Evolutionary conservation across 2,329 filamentous ascomycete species (phyloP).

Genomic region (Bertia moriformis): DNA sequence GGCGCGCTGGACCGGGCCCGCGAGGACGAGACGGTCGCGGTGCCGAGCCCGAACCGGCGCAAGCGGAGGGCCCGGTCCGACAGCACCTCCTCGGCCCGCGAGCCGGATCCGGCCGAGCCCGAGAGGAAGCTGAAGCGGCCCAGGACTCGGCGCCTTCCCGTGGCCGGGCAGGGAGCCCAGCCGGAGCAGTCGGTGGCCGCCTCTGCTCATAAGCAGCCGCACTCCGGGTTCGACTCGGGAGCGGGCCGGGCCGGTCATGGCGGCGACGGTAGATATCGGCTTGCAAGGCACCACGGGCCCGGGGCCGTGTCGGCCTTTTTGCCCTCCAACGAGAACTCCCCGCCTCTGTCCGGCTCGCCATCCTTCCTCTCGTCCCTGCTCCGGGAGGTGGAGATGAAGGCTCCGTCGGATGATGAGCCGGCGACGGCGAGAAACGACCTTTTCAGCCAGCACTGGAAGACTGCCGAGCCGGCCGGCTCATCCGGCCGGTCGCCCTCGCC

Average conservation of each 20-base stretch:
- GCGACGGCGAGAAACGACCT: constrained; percentile 25
- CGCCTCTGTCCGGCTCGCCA: constrained; percentile 33
- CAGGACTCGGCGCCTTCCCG: constrained; percentile 54
- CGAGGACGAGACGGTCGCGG: constrained; percentile 41
- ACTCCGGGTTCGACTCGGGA: not conserved
- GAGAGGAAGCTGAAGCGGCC: constrained; percentile 79
- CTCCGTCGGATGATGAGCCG: constrained; percentile 44
- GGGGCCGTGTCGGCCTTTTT: too few species aligned
- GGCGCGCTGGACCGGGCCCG: constrained; percentile 77
- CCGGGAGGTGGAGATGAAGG: constrained; percentile 67
- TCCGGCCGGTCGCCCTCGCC: constrained; percentile 51
- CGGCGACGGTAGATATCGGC: too few species aligned
- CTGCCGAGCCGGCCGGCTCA: too few species aligned
- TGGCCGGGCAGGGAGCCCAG: constrained; percentile 17
- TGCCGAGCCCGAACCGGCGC: constrained; percentile 27
- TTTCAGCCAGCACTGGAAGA: constrained; percentile 54
- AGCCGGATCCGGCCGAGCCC: constrained; percentile 52
- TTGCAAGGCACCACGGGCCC: too few species aligned
- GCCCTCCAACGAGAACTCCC: too few species aligned
- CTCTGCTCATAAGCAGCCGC: not conserved
- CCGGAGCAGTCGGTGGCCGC: constrained; percentile 9
- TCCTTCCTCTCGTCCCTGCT: constrained; percentile 78
- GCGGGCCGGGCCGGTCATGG: too few species aligned
- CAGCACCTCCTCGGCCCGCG: too few species aligned
- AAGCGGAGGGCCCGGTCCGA: constrained; percentile 49